Base-by-base conservation (phyloP, 805 yeast species). In the Teunomyces cretensis region DNA sequence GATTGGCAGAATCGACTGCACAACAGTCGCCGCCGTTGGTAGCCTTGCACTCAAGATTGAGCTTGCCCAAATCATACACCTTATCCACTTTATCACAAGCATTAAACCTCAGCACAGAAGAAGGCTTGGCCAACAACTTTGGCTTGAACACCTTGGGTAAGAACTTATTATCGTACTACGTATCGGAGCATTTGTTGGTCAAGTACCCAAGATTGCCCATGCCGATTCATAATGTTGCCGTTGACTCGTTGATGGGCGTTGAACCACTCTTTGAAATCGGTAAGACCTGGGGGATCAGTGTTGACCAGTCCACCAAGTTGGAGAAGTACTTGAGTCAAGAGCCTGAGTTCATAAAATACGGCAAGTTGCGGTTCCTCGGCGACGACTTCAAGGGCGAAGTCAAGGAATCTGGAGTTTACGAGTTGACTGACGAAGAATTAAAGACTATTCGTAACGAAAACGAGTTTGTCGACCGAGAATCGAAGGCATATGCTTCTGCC, bases 151-250 rank as follows among this genome's bases (percentile, higher is more conserved):
- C 81, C n/a, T 83, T 92, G 59, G 99, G 99, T 41, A 81, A 83
- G 57, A 81, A 83, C 48, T 68, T 94, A 40, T 69, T 94, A 48
- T 79, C 84, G 9, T 88, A 83, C 64, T 85, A 88, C 57, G 85
- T 83, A 3, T 76, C 86, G 15, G 96, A 89, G 63, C 70, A 86
- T 54, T 71, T 92, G 47, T 69, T 89, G 55, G 66, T 83, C 41
- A 81, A 78, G 52, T 90, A 90, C 63, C 99, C 99, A 43, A 80
- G 99, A 62, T 75, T 94, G 41, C 99, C 99, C 13, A 76, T 85
- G 49, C 78, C 81, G 7, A 84, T 91, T 22, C 77, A 89, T 45
- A 80, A 83, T 55, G 81, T 83, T 6, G 88, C 96, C 0, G 83
- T 86, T 7, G 84, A 87, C 53, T 78, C 94, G 0, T 87, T 82